Conservation (phyloP, 257 asterid species). For the Jaltomata sinuosa region DNA sequence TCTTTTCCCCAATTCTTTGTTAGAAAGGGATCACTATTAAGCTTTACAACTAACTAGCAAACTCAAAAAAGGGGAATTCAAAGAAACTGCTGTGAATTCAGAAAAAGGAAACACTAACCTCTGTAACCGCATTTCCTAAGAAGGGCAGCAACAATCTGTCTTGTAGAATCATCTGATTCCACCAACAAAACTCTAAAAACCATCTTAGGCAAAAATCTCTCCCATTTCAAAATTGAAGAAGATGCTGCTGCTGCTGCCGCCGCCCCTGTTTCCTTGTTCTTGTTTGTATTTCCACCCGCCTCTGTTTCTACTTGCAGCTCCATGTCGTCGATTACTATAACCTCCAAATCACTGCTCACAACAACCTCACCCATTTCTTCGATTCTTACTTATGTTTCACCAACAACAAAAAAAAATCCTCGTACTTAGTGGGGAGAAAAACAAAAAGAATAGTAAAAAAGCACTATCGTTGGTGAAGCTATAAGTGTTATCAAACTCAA, state of each 20-base stretch:
- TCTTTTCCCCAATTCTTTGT: not conserved
- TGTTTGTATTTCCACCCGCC: not conserved
- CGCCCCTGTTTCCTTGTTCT: conserved; percentile 1
- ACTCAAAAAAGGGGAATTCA: not conserved
- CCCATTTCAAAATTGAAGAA: conserved; percentile 51
- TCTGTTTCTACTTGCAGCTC: conserved; percentile 8
- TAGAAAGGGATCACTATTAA: not conserved
- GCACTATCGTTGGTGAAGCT: not conserved
- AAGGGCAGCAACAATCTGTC: conserved; percentile 92
- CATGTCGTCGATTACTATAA: conserved; percentile 17
- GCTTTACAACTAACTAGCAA: not conserved
- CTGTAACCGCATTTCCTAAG: conserved; percentile 90
- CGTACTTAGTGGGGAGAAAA: not conserved
- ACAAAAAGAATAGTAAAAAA: not conserved
- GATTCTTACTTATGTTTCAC: not conserved
- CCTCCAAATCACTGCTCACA: conserved; percentile 35
- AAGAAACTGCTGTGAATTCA: not conserved
- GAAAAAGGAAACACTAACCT: conserved; percentile 37
- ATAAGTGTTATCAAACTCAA: not conserved
- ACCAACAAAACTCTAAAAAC: conserved; percentile 74
- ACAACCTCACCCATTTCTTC: conserved; percentile 56
- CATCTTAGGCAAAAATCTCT: conserved; percentile 73
- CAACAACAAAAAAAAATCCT: not conserved
- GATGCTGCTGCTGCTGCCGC: conserved; percentile 9
- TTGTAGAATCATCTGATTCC: conserved; percentile 90